Conservation (phyloP, 352 stramenopile species). For the Phytophthora chlamydospora region DNA sequence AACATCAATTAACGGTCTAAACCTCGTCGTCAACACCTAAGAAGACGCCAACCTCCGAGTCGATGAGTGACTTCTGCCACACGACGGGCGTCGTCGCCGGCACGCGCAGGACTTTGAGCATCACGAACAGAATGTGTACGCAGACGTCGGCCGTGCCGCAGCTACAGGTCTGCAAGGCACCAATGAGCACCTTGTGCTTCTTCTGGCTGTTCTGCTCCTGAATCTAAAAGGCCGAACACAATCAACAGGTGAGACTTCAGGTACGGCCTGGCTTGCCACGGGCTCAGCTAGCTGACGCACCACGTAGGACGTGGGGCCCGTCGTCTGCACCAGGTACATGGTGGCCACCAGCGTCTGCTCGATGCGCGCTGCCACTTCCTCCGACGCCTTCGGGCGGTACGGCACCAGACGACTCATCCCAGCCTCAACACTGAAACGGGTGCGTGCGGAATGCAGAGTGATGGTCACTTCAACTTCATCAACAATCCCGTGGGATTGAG, state of each 20-base stretch:
- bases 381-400: conserved; percentile 64
- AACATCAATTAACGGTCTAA: neutral
- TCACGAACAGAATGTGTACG: conserved; percentile 86
- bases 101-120: conserved; percentile 86
- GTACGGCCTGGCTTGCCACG: conserved; percentile 1
- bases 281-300: conserved; percentile 21
- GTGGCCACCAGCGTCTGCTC: conserved; percentile 66
- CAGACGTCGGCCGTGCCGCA: conserved; percentile 81
- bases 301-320: conserved; percentile 78
- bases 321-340: conserved; percentile 87
- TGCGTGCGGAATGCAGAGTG: conserved; percentile 21
- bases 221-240: conserved; percentile 40
- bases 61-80: conserved; percentile 87
- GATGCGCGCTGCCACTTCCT: conserved; percentile 57
- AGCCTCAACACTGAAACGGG: conserved; percentile 12
- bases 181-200: conserved; percentile 84
- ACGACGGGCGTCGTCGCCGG: conserved; percentile 69
- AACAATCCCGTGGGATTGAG: conserved; percentile 1
- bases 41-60: conserved; percentile 63
- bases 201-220: conserved; percentile 76
- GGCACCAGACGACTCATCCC: conserved; percentile 70
- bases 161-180: conserved; percentile 70
- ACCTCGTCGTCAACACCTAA: neutral
- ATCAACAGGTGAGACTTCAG: neutral
- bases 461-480: conserved; percentile 39